phyloP scores from a whole-genome alignment of 2,329 filamentous ascomycete genomes.

The Fusarium mangiferae region DNA sequence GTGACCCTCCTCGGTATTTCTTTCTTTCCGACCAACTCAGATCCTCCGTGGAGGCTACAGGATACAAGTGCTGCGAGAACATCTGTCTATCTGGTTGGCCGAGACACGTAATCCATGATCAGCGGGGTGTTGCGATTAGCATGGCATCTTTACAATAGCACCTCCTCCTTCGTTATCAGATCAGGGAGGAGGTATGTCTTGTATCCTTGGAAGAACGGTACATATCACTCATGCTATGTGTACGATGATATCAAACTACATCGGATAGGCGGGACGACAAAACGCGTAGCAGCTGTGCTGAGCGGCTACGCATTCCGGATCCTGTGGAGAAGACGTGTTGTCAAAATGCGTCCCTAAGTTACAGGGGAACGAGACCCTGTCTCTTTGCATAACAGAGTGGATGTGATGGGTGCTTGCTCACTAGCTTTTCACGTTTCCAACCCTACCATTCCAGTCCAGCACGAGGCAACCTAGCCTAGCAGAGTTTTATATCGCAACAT shows the following conservation, averaged over 20 bases:
- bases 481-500: conserved; percentile 17
- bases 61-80: neutral
- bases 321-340: neutral
- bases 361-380: neutral
- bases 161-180: neutral
- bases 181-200: neutral
- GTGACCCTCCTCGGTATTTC: conserved; percentile 25
- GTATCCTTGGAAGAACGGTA: neutral
- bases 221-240: conserved; percentile 27
- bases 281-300: conserved; percentile 1
- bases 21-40: conserved; percentile 3
- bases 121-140: neutral
- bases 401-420: conserved; percentile 2
- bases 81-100: neutral
- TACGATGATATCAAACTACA: neutral
- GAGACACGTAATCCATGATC: conserved; percentile 26
- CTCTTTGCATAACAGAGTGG: neutral
- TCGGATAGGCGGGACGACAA: conserved; percentile 8
- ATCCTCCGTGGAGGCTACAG: neutral
- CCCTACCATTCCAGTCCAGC: neutral
- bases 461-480: conserved; percentile 2
- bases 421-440: conserved; percentile 1
- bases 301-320: conserved; percentile 5
- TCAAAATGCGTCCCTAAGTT: neutral
- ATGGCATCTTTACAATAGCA: neutral